phyloP scores from a whole-genome alignment of 345 rosid genomes.

The Lepidium aucheri region DNA sequence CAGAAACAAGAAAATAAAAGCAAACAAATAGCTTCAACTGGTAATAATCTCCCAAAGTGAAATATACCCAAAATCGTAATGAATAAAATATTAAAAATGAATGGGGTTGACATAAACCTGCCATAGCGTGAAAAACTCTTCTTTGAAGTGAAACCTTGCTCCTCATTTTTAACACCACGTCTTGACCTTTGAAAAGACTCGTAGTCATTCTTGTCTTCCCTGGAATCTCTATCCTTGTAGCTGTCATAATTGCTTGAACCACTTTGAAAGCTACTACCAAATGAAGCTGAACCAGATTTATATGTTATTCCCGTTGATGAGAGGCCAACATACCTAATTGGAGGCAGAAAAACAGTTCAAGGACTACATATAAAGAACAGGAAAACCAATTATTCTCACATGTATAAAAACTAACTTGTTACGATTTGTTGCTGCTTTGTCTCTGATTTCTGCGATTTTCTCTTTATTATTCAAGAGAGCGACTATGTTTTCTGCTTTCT shows the following conservation, averaged over 20 bases:
- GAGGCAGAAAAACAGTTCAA: background rate
- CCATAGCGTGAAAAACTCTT: conserved; percentile 36
- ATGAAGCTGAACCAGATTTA: conserved; percentile 64
- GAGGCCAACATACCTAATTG: conserved; percentile 76
- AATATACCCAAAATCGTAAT: background rate
- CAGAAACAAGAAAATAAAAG: background rate
- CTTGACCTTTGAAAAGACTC: conserved; percentile 49
- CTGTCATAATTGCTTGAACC: conserved; percentile 46
- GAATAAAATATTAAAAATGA: background rate
- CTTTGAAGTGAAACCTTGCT: conserved; percentile 32
- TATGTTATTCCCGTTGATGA: conserved; percentile 73
- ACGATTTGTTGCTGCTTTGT: conserved; percentile 84
- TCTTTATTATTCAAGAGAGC: conserved; percentile 71
- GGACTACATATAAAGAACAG: background rate
- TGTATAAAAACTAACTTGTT: conserved; percentile 59
- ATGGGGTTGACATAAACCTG: conserved; percentile 39
- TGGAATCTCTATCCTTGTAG: conserved; percentile 39
- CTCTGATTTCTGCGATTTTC: conserved; percentile 79
- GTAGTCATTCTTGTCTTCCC: conserved; percentile 44
- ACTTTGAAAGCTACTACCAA: conserved; percentile 47
- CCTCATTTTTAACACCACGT: conserved; percentile 35
- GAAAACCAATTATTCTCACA: background rate
- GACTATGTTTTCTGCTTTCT: conserved; percentile 79
- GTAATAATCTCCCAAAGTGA: background rate
- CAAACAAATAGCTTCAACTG: background rate